Percentiles rank a stretch among this genome's conserved stretches.
Conservation (phyloP, 345 rosid genomes). For the Jatropha curcas region DNA sequence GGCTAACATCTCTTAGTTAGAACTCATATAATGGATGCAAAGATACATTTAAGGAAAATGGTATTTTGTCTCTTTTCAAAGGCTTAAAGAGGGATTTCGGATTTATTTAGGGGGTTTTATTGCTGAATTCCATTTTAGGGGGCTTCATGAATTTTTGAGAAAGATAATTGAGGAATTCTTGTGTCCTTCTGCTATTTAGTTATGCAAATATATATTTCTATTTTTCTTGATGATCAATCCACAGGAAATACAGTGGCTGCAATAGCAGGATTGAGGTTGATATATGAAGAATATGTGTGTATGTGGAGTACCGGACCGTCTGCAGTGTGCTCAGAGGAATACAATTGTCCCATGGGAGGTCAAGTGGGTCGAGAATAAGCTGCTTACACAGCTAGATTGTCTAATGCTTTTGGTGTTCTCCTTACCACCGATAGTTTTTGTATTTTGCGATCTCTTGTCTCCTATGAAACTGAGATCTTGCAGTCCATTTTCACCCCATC, state of each 20-base stretch:
- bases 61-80: no score
- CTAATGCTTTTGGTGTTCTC: no score
- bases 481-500: not conserved
- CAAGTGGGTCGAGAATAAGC: conserved; percentile 27
- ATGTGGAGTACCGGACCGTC: conserved; percentile 85
- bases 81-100: no score
- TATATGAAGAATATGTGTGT: conserved; percentile 84
- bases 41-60: no score
- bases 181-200: not conserved
- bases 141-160: not conserved
- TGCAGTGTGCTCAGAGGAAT: conserved; percentile 86
- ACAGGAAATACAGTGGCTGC: conserved; percentile 90
- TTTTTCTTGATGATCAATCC: not conserved
- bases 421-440: no score
- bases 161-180: not conserved
- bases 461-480: not conserved
- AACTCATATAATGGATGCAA: no score
- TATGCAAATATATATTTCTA: not conserved
- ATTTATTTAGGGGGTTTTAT: not conserved
- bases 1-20: no score
- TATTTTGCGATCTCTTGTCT: not conserved
- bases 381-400: not conserved
- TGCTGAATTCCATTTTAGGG: not conserved
- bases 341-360: no score
- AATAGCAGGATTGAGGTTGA: conserved; percentile 71